Evolutionary conservation across 2,329 filamentous ascomycete genomes (phyloP), one percentile per base, ranked within the genome.

Genomic region (Colletotrichum sublineola): DNA sequence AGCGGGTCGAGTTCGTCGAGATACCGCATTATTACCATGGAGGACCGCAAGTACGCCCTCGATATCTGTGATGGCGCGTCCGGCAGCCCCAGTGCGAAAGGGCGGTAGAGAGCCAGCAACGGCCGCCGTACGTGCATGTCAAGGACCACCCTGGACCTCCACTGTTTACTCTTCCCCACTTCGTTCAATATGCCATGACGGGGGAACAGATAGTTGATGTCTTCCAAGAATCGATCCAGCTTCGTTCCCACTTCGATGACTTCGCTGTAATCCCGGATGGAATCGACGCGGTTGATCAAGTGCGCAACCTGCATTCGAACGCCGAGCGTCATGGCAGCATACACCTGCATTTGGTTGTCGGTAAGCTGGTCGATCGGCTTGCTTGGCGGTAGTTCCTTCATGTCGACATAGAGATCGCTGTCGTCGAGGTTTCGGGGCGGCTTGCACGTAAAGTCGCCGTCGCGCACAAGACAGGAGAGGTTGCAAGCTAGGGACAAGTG

Each of bases 371-470:
- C 87, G 46, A 89, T 84, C 1, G 87, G 85, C 68, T 83, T 84
- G 11, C 84, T 80, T 0, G 81, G 81, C 24, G 87, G 87, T 11
- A 89, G 80, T 62, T 86, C 82, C 18, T 80, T 79, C 82, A 88
- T 87, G 3, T 83, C 83, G 1, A 83, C 82, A 63, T 80, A 83
- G 8, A 90, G 78, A 57, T 89, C 87, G 20, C 76, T 77, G 69
- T 90, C 88, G 75, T 89, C 83, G 29, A 90, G 78, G 74, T 89
- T 89, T 50, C 85, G 82, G 6, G 88, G 88, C 2, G 87, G 84
- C 12, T 79, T 80, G 76, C 86, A 89, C 0, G 86, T 87, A 71
- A 85, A 89, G 77, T 89, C 87, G 12, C 84, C 86, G 8, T 88
- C 85, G 2, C 86, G 83, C 7, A 89, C 82, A 18, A 86, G 80